Evolutionary conservation across 1,284 basidiomycete genomes (phyloP), one percentile per base, ranked within the genome.

Genomic region (Boletellus dicymbophilus): DNA sequence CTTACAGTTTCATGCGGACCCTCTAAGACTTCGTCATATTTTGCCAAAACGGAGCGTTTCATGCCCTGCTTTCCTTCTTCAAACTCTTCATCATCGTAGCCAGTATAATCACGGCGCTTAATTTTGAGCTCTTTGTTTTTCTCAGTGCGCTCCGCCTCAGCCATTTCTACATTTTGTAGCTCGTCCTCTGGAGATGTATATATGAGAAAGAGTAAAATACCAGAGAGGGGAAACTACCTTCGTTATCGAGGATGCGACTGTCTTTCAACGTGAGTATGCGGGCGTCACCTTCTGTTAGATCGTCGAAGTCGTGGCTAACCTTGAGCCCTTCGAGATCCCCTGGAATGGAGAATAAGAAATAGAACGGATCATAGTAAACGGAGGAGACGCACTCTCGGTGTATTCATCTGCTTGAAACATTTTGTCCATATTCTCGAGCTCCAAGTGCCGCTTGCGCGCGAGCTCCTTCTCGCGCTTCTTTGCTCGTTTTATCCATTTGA

Each of bases 181-280:
- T 98, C 96, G 71, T 99, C 97, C 85, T 99, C 97, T 91, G 48
- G 18, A 40, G 34, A 26, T 40, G 26, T 7, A 3, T 23, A 42
- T 16, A 53, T 56, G 36, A 56, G 47, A 37, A 52, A 43, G 39
- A 23, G 44, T 38, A 37, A 27, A 21, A 31, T 34, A n/a, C 30
- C 13, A 22, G 40, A 38, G 4, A 13, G 33, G 16, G 33, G 22
- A 20, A 57, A 75, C 52, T 61, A 87, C 93, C 93, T 78, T 97
- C 95, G 53, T 92, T 90, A 60, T 93, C 95, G 27, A 99, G 85
- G 48, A 99, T 90, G 31, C 90, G 84, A 61, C 87, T 89, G 67
- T 99, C 97, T 80, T 96, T 95, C 62, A 99, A 77, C 2, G 97
- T 99, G 58, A 99, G 85, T 73, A 99, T 92, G 54, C 88, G 85